These are phyloP conservation scores for Coprinellus aureogranulatus DNA, from an alignment of 768 basidiomycete species.

Conservation along the genomic window DNA sequence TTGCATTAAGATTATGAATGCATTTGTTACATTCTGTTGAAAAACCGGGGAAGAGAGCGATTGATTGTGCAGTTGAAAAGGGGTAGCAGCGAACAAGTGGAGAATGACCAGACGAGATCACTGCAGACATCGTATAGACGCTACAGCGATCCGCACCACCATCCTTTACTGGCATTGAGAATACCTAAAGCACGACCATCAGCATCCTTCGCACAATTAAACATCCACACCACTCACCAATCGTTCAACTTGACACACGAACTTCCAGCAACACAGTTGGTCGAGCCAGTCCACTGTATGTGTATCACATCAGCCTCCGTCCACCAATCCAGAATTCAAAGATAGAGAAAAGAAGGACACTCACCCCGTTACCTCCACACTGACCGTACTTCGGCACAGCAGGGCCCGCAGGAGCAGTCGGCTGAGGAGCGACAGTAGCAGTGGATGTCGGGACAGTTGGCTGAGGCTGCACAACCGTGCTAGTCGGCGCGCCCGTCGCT, in stretches of 20 bases:
- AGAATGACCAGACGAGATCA: too few relatives aligned
- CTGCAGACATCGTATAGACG: too few relatives aligned
- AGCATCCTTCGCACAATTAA: neutral
- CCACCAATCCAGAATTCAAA: neutral
- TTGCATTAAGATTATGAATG: too few relatives aligned
- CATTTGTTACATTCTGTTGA: too few relatives aligned
- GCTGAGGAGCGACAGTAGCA: neutral
- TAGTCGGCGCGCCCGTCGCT: neutral
- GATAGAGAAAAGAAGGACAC: neutral
- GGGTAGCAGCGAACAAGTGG: too few relatives aligned
- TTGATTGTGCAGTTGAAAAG: too few relatives aligned
- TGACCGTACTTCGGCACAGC: conserved; percentile 2
- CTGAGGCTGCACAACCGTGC: neutral
- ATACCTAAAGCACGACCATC: neutral
- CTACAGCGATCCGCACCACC: too few relatives aligned
- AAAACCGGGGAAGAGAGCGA: too few relatives aligned
- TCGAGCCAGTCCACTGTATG: neutral
- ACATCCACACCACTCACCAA: neutral
- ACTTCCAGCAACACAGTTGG: neutral
- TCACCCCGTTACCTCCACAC: neutral
- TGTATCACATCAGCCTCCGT: neutral
- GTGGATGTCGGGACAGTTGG: neutral
- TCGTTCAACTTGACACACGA: neutral
- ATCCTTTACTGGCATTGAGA: neutral
- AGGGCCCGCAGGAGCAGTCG: neutral